Conservation (phyloP, 768 basidiomycete species). For the Xerocomus spinulosus region DNA sequence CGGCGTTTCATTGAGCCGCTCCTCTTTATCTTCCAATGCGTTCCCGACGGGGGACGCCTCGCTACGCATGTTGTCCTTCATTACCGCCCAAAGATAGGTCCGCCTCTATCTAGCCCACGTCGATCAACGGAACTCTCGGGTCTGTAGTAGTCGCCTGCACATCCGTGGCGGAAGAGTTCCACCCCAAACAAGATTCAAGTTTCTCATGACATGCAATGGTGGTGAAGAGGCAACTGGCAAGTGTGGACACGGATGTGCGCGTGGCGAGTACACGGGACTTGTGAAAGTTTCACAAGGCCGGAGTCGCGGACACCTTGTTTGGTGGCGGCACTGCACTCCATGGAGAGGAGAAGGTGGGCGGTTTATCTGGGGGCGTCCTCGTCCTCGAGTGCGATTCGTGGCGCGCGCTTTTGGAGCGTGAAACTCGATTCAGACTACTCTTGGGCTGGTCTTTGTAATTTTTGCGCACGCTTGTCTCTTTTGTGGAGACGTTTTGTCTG, state of each 20-base stretch:
- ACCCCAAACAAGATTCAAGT: not conserved
- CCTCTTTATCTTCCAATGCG: constrained; percentile 15
- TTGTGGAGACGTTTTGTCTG: constrained; percentile 11
- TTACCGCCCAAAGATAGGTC: not conserved
- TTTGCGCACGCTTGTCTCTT: constrained; percentile 13
- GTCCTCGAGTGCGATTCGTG: constrained; percentile 14
- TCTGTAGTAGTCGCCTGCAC: not conserved
- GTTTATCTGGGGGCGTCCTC: not conserved
- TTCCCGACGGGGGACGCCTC: constrained; percentile 4
- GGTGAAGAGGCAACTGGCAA: not conserved
- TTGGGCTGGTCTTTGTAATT: constrained; percentile 11
- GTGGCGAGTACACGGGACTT: not conserved
- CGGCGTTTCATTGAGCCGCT: not conserved
- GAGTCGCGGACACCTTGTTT: not conserved
- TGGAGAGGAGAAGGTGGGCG: constrained; percentile 13
- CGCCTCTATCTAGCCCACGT: not conserved
- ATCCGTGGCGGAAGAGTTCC: not conserved
- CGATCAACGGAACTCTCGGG: not conserved
- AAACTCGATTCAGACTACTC: constrained; percentile 15
- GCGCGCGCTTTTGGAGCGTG: constrained; percentile 8
- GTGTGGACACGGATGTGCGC: not conserved
- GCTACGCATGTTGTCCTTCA: not conserved
- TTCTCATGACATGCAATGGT: not conserved
- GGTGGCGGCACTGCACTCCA: not conserved
- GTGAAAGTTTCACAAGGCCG: too few relatives aligned